Conservation (phyloP, 495 filamentous ascomycete species). For the Trichoderma virens region DNA sequence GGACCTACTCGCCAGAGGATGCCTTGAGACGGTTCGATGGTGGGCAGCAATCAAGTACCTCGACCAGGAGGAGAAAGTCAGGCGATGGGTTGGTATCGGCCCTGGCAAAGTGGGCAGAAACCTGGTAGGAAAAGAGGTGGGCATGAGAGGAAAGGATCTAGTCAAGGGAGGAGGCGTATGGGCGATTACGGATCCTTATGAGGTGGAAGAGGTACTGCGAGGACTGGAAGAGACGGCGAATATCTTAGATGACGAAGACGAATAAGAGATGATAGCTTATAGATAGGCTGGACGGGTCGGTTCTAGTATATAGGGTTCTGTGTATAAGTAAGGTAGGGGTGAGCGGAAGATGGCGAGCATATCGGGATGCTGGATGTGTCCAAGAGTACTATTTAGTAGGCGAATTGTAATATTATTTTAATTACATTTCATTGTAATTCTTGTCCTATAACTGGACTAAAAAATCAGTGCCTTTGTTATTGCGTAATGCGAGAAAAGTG, state of each 20-base stretch:
- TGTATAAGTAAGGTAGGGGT: no score
- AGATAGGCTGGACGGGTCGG: not conserved
- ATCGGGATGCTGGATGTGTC: no score
- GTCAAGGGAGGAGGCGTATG: constrained; percentile 87
- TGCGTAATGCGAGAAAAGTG: no score
- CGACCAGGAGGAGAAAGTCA: constrained; percentile 75
- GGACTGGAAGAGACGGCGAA: constrained; percentile 67
- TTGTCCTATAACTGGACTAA: no score
- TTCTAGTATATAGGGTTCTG: not conserved
- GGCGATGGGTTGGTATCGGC: constrained; percentile 87
- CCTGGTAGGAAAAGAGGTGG: constrained; percentile 91
- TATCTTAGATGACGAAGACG: constrained; percentile 31
- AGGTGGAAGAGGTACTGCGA: constrained; percentile 67
- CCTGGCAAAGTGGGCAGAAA: constrained; percentile 93
- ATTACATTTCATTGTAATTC: no score
- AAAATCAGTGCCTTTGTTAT: no score
- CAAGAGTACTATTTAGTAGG: no score
- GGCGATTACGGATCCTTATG: constrained; percentile 77
- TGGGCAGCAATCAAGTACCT: constrained; percentile 87
- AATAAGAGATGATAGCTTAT: not conserved
- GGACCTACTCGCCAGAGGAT: constrained; percentile 65
- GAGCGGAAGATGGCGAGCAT: no score
- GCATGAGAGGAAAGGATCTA: constrained; percentile 66
- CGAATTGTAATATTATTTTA: no score
- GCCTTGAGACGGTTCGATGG: constrained; percentile 86